These are phyloP conservation scores for Gaultheria prostrata DNA, from an alignment of 148 eudicot genomes.

Conservation along the genomic window DNA sequence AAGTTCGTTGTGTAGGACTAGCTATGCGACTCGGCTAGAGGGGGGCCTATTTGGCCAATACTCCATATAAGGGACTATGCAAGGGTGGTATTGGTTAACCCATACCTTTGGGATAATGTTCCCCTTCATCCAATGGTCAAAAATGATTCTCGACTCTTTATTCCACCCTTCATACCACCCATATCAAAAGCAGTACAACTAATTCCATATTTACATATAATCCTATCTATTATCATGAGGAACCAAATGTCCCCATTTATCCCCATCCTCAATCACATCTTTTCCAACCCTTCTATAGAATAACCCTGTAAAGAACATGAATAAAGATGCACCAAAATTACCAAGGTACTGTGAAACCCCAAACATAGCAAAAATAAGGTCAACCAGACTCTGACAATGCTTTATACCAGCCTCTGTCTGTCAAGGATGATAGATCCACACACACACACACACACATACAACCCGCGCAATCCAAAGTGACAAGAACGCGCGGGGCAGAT, in stretches of 20 bases:
- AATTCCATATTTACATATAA: neutral
- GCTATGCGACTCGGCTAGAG: neutral
- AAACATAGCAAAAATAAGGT: neutral
- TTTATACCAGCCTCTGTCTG: neutral
- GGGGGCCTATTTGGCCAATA: neutral
- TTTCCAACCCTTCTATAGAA: neutral
- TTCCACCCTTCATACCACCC: neutral
- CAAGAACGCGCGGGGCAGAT: neutral
- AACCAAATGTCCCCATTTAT: neutral
- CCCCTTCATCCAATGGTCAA: neutral
- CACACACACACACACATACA: neutral
- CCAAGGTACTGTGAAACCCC: neutral
- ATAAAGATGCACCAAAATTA: neutral
- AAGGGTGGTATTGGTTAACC: neutral
- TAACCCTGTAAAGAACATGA: neutral
- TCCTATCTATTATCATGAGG: neutral
- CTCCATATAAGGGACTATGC: neutral
- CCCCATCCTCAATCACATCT: neutral
- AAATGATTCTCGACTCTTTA: neutral
- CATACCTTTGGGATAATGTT: neutral
- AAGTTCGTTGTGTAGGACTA: neutral
- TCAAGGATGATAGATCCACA: neutral
- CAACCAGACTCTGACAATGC: neutral
- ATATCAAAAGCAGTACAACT: neutral
- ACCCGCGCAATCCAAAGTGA: neutral